Conservation (phyloP, 352 stramenopile genomes). For the Stephanocyclus meneghinianus region DNA sequence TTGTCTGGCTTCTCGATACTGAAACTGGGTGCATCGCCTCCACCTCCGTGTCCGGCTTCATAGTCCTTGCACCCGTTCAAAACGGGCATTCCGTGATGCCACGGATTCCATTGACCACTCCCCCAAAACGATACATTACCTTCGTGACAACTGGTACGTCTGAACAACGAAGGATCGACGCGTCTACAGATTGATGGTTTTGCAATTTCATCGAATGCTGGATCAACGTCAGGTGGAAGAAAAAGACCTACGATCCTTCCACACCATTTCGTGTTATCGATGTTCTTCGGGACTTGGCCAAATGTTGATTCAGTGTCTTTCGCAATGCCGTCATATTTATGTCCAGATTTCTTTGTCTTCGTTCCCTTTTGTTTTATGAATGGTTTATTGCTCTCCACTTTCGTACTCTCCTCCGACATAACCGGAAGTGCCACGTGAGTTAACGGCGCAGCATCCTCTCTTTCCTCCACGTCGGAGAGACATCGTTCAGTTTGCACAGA, state of each 20-base stretch:
- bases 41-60: background rate
- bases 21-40: background rate
- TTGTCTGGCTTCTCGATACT: background rate
- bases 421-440: background rate
- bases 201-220: conserved; percentile 5
- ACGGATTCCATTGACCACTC: conserved; percentile 6
- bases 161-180: conserved; percentile 2
- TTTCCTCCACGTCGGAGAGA: background rate
- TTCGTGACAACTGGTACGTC: background rate
- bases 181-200: background rate
- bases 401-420: background rate
- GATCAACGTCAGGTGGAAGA: conserved; percentile 12
- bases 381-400: background rate
- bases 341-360: no score
- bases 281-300: background rate
- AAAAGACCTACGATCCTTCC: conserved; percentile 17
- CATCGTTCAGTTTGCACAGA: background rate
- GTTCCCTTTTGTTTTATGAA: no score
- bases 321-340: background rate
- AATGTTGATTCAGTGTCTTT: background rate
- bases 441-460: background rate
- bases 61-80: background rate
- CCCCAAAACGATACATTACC: background rate
- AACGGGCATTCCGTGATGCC: background rate
- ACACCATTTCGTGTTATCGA: background rate